Evolutionary conservation across 148 eudicot genomes (phyloP).

Genomic region (Silene conica): DNA sequence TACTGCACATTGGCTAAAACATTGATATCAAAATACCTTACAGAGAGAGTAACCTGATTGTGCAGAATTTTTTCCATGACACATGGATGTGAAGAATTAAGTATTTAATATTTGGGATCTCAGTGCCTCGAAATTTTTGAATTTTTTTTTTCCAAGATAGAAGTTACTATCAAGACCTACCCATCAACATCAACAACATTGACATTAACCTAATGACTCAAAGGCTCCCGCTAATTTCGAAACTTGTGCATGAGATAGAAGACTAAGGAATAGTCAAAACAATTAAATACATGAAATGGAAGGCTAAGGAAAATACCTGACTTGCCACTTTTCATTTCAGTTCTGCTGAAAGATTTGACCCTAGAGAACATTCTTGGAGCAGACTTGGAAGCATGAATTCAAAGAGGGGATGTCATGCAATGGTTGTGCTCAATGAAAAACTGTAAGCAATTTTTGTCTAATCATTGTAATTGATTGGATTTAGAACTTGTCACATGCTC

Average conservation of each 20-base stretch:
- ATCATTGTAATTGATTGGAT: neutral
- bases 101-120: no score
- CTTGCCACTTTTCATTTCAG: conserved; percentile 32
- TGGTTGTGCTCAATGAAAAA: conserved; percentile 68
- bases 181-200: no score
- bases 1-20: no score
- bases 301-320: conserved; percentile 1
- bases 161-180: no score
- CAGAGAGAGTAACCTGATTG: no score
- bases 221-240: neutral
- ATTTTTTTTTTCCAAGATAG: no score
- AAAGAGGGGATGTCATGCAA: conserved; percentile 56
- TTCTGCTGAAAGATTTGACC: conserved; percentile 87
- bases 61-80: no score
- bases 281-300: neutral
- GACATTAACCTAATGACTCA: neutral
- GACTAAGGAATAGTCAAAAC: neutral
- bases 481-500: neutral
- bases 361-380: conserved; percentile 86
- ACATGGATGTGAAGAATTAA: no score
- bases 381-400: conserved; percentile 55
- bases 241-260: neutral
- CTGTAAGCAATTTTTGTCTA: conserved; percentile 41
- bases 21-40: no score
- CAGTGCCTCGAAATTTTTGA: no score